These are phyloP conservation scores for Lipomyces starkeyi DNA, from an alignment of 805 yeast species.

Conservation along the genomic window DNA sequence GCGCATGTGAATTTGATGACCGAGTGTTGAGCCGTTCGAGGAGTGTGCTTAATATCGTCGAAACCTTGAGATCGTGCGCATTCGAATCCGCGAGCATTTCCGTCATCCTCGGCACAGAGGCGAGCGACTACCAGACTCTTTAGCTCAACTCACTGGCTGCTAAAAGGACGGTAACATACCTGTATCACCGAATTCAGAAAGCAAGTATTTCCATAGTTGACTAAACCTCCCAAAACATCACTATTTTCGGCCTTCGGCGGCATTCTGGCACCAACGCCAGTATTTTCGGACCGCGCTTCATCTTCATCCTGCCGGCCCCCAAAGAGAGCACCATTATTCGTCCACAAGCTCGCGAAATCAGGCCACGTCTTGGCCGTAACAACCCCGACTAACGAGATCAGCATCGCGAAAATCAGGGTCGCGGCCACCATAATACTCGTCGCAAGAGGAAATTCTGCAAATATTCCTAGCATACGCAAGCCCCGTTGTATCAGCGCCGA, in stretches of 20 bases:
- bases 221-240: slow-evolving; percentile 66
- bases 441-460: neutral
- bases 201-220: slow-evolving; percentile 92
- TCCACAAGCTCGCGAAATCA: slow-evolving; percentile 15
- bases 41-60: slow-evolving; percentile 13
- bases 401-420: slow-evolving; percentile 4
- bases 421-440: neutral
- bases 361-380: neutral
- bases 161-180: slow-evolving; percentile 45
- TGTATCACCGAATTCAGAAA: slow-evolving; percentile 93
- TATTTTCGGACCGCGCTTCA: slow-evolving; percentile 7
- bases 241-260: neutral
- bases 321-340: neutral
- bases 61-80: slow-evolving; percentile 12
- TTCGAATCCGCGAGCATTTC: slow-evolving; percentile 7
- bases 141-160: neutral
- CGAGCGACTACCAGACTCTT: slow-evolving; percentile 17
- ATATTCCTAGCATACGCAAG: neutral
- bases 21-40: slow-evolving; percentile 21
- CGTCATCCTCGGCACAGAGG: slow-evolving; percentile 22
- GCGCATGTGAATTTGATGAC: slow-evolving; percentile 15
- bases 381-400: neutral
- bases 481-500: neutral
- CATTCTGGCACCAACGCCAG: neutral
- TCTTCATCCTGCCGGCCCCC: slow-evolving; percentile 21